Percentiles rank a stretch among this genome's conserved stretches.
phyloP scores from a whole-genome alignment of 169 alveolate genomes.

The Cryptosporidium canis region DNA sequence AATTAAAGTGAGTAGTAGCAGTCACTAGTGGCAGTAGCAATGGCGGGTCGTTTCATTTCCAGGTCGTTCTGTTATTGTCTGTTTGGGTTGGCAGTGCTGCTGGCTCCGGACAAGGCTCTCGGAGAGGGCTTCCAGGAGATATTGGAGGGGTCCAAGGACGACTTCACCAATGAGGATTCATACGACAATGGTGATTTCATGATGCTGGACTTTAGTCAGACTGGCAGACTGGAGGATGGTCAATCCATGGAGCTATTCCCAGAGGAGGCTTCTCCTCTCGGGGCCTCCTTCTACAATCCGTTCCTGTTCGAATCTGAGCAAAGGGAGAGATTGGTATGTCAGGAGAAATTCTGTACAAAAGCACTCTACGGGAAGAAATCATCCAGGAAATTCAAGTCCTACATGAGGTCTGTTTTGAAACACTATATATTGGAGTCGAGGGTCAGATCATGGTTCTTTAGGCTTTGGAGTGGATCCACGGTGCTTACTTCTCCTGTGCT shows the following conservation, averaged over 20 bases:
- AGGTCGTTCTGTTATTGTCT: neutral
- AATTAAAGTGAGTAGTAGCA: neutral
- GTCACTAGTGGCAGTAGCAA: neutral
- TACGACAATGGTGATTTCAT: neutral
- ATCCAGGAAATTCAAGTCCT: neutral
- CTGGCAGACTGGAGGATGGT: neutral
- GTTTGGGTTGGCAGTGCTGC: neutral
- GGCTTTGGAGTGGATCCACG: constrained; percentile 64
- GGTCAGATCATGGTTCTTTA: constrained; percentile 56
- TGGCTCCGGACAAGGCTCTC: neutral
- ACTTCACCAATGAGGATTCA: neutral
- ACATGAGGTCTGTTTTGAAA: constrained; percentile 1
- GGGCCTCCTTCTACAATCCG: neutral
- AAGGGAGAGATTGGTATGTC: neutral
- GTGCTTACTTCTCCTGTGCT: constrained; percentile 54
- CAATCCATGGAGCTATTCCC: neutral
- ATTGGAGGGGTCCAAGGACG: neutral
- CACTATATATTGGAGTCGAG: constrained; percentile 41
- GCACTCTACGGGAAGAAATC: constrained; percentile 13
- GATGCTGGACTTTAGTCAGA: constrained; percentile 7
- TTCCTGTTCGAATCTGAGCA: neutral
- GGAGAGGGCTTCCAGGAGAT: neutral
- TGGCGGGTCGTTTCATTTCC: neutral
- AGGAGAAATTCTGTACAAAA: constrained; percentile 12
- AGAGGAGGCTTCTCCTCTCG: neutral